These are phyloP conservation scores for Aureococcus anophagefferens DNA, from an alignment of 108 stramenopile genomes.

Conservation along the genomic window DNA sequence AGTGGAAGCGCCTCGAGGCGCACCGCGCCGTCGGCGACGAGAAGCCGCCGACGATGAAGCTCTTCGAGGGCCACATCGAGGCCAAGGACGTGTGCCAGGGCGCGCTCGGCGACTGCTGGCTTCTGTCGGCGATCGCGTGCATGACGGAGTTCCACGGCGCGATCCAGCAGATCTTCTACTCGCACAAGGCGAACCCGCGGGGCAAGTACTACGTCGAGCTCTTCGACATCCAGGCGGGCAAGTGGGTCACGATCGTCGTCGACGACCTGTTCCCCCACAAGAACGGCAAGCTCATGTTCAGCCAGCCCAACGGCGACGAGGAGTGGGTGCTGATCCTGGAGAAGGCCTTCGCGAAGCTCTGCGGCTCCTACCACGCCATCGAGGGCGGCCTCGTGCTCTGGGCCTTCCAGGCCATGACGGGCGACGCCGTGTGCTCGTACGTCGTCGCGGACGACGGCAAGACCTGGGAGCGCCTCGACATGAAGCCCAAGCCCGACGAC, in stretches of 20 bases:
- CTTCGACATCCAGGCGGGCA: slow-evolving; percentile 18
- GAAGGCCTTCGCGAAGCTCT: slow-evolving; percentile 37
- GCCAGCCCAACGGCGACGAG: slow-evolving; percentile 8
- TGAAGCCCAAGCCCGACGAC: not conserved
- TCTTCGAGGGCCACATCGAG: slow-evolving; percentile 12
- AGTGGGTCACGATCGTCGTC: slow-evolving; percentile 19
- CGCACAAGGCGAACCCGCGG: not conserved
- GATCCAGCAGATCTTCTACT: slow-evolving; percentile 8
- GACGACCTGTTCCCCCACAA: slow-evolving; percentile 30
- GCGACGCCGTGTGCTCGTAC: slow-evolving; percentile 13
- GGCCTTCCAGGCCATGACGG: slow-evolving; percentile 31
- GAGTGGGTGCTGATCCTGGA: slow-evolving; percentile 33
- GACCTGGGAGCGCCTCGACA: not conserved
- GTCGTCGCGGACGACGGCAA: not conserved
- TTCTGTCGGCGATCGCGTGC: slow-evolving; percentile 7
- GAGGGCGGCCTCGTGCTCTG: slow-evolving; percentile 19
- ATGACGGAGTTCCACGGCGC: slow-evolving; percentile 3
- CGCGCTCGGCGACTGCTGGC: slow-evolving; percentile 19
- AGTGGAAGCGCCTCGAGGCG: too few relatives aligned
- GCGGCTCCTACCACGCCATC: slow-evolving; percentile 19
- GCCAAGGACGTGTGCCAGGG: slow-evolving; percentile 20
- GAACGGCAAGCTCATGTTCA: slow-evolving; percentile 5
- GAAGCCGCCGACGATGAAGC: too few relatives aligned
- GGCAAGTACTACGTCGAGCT: slow-evolving; percentile 25
- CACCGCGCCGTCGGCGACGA: too few relatives aligned